Conservation (phyloP, 176 grass and related monocot species). For the Metroxylon sagu region DNA sequence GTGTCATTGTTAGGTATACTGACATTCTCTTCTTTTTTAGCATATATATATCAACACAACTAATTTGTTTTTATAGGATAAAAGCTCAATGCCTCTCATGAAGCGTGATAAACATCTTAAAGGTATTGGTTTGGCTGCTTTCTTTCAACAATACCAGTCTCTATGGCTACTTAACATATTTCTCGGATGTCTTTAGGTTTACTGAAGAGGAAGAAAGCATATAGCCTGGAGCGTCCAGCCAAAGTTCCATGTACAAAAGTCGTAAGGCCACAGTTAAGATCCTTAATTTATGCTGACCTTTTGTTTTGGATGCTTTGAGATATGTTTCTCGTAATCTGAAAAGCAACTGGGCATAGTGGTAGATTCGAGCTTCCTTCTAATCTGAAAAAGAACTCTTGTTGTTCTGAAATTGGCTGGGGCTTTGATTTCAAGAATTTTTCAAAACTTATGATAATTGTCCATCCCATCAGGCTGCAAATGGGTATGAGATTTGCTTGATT, state of each 20-base stretch:
- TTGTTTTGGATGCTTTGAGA: slow-evolving; percentile 1
- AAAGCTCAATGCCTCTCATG: slow-evolving; percentile 37
- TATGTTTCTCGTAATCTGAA: background rate
- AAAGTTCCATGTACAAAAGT: slow-evolving; percentile 48
- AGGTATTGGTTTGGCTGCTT: slow-evolving; percentile 42
- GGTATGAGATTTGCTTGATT: too few species aligned
- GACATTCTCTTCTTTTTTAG: slow-evolving; percentile 2
- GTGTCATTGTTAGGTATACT: slow-evolving; percentile 1
- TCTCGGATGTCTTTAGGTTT: slow-evolving; percentile 20
- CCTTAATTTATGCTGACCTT: background rate
- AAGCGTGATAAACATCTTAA: slow-evolving; percentile 67
- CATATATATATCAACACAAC: too few species aligned
- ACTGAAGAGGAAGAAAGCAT: slow-evolving; percentile 77
- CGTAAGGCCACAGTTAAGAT: slow-evolving; percentile 71
- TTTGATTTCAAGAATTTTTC: too few species aligned
- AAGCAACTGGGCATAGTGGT: too few species aligned
- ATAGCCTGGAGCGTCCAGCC: slow-evolving; percentile 41
- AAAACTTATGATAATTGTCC: too few species aligned
- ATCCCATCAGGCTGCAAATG: too few species aligned
- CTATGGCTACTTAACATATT: slow-evolving; percentile 18
- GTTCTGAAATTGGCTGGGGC: too few species aligned
- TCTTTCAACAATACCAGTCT: slow-evolving; percentile 3
- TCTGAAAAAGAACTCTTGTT: too few species aligned
- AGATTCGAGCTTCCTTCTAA: too few species aligned
- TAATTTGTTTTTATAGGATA: slow-evolving; percentile 45